Base-by-base conservation (phyloP, 306 rosid genomes). In the Cucumis melo region DNA sequence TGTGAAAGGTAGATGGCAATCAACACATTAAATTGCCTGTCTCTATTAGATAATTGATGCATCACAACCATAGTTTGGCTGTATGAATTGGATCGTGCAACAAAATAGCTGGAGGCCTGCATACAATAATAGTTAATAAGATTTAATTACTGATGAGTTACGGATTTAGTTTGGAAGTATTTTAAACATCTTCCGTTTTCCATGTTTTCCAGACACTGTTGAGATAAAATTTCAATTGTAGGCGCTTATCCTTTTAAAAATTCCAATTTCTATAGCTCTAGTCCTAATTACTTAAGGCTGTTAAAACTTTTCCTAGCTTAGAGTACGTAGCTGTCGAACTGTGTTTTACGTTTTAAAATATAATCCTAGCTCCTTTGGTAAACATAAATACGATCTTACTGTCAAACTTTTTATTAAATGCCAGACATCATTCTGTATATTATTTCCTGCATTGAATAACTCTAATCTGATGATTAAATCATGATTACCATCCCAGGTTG, bases 401-500 rank as follows among this genome's bases (percentile, higher is more conserved):
- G 42, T 27, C 24, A 72, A 24, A 60, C 44, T 46, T 24, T 51
- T 68, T 72, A 50, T 44, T 72, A 48, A 72, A 14, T 50, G 75
- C 50, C 16, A 53, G 44, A 73, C 76, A 46, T 51, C 38, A 48
- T 73, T 73, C 61, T 73, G 17, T 16, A 7, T 48, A 21, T 24
- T 71, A 50, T 71, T 71, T 71, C 58, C 8, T 48, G 58, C 27
- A 36, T 48, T 42, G 53, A 41, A 23, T 46, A 44, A 13, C 41
- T 70, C 76, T 8, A 16, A 9, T 72, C 38, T 72, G 60, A 46
- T 72, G 60, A 27, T 13, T 16, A 15, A 15, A 8, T 29, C 41
- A 27, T 38, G 11, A 50, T 27, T 8, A 72, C 16, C 59, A 24
- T 63, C 78, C 42, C 88, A 92, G 96, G 91, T 92, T 81, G 90